Conservation (phyloP, 1,284 basidiomycete genomes). For the Pulveroboletus ridleyi region DNA sequence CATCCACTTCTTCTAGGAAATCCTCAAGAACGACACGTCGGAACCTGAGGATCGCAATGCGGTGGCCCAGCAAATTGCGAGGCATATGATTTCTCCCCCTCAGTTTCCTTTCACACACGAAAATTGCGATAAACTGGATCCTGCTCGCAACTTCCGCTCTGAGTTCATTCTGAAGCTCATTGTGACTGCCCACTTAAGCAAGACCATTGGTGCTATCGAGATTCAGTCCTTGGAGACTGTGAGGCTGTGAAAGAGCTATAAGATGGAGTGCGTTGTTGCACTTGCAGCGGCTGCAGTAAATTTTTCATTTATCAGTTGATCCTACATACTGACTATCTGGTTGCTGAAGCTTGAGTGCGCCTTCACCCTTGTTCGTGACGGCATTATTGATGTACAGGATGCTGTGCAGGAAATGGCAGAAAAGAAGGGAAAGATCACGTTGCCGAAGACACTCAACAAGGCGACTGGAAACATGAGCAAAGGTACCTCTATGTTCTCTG, state of each 20-base stretch:
- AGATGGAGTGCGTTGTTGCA: slow-evolving; percentile 11
- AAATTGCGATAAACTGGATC: slow-evolving; percentile 13
- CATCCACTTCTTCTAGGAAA: slow-evolving; percentile 16
- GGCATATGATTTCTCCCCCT: neutral
- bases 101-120: slow-evolving; percentile 18
- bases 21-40: neutral
- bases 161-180: slow-evolving; percentile 21
- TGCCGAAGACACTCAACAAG: neutral
- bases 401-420: neutral
- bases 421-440: neutral
- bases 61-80: neutral
- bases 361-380: neutral
- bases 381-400: neutral
- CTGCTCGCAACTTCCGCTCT: slow-evolving; percentile 8
- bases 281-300: slow-evolving; percentile 14
- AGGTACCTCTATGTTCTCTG: neutral
- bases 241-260: slow-evolving; percentile 12
- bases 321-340: slow-evolving; percentile 1
- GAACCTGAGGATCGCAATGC: neutral
- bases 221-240: slow-evolving; percentile 10
- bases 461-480: neutral
- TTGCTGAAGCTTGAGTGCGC: neutral
- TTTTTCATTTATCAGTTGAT: neutral
- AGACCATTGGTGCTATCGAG: slow-evolving; percentile 4
- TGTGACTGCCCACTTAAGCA: slow-evolving; percentile 15